Evolutionary conservation across 2,329 filamentous ascomycete species (phyloP).

Genomic region (Cryphonectria naterciae): DNA sequence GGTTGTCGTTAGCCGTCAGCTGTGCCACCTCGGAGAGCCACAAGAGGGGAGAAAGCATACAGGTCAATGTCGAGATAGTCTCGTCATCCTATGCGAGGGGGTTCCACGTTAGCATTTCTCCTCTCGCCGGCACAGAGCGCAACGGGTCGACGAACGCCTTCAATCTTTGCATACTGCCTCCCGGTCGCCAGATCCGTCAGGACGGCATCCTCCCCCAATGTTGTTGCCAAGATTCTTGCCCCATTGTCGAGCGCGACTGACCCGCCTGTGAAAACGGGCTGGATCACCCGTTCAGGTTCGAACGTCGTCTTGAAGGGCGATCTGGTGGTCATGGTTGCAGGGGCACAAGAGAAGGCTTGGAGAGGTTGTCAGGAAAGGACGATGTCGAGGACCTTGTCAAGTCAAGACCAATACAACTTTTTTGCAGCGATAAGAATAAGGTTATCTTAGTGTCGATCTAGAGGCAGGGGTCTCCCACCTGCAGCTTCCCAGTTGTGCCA

Average conservation of each 20-base stretch:
- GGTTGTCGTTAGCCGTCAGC: slow-evolving; percentile 30
- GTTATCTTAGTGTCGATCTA: slow-evolving; percentile 43
- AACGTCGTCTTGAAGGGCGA: slow-evolving; percentile 83
- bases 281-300: slow-evolving; percentile 78
- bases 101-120: neutral
- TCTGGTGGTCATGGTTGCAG: slow-evolving; percentile 60
- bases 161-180: slow-evolving; percentile 79
- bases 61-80: slow-evolving; percentile 72
- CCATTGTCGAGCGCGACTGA: slow-evolving; percentile 80
- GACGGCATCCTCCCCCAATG: slow-evolving; percentile 88
- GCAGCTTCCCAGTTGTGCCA: neutral
- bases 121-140: slow-evolving; percentile 6
- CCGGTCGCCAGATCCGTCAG: slow-evolving; percentile 85
- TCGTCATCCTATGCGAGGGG: slow-evolving; percentile 68
- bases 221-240: slow-evolving; percentile 83
- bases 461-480: slow-evolving; percentile 12
- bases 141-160: slow-evolving; percentile 66
- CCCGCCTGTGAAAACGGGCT: slow-evolving; percentile 93
- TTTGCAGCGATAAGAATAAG: slow-evolving; percentile 37
- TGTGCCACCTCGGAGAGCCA: neutral
- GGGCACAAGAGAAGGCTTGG: neutral
- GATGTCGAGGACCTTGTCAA: neutral
- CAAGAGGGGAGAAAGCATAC: slow-evolving; percentile 43
- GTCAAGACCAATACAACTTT: slow-evolving; percentile 24
- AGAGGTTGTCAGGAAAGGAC: neutral